These are phyloP conservation scores for Fusarium euwallaceae DNA, from an alignment of 2,329 filamentous ascomycete genomes.

Conservation along the genomic window DNA sequence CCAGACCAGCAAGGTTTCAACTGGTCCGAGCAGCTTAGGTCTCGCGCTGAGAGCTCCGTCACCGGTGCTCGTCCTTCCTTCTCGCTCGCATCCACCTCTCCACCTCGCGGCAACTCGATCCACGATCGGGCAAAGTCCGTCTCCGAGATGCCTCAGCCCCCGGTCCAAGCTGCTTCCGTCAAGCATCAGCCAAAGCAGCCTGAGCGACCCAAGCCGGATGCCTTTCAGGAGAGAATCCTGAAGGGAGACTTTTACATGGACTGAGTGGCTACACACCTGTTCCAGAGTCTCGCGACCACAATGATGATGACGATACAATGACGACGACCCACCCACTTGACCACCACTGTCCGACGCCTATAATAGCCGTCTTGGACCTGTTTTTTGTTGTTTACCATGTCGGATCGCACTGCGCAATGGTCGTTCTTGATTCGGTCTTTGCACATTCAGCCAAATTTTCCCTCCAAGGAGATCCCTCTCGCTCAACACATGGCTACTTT, in stretches of 20 bases:
- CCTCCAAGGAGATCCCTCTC: conserved; percentile 33
- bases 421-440: conserved; percentile 26
- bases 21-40: conserved; percentile 95
- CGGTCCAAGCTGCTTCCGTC: conserved; percentile 62
- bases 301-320: conserved; percentile 39
- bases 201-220: conserved; percentile 82
- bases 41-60: conserved; percentile 86
- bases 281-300: conserved; percentile 25
- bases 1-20: conserved; percentile 91
- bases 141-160: conserved; percentile 71
- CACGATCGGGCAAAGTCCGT: conserved; percentile 80
- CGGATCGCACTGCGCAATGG: conserved; percentile 22
- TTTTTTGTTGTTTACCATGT: neutral
- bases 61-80: conserved; percentile 70
- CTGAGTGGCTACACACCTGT: conserved; percentile 58
- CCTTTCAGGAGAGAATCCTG: conserved; percentile 95
- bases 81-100: conserved; percentile 64
- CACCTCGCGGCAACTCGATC: conserved; percentile 51
- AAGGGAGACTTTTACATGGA: conserved; percentile 99
- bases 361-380: conserved; percentile 24
- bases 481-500: conserved; percentile 31
- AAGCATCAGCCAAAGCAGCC: conserved; percentile 52
- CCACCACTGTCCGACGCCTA: conserved; percentile 21
- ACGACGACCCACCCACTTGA: conserved; percentile 26
- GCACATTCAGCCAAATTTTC: conserved; percentile 23